phyloP scores from a whole-genome alignment of 805 yeast species.

The Cyberlindnera saturnus region DNA sequence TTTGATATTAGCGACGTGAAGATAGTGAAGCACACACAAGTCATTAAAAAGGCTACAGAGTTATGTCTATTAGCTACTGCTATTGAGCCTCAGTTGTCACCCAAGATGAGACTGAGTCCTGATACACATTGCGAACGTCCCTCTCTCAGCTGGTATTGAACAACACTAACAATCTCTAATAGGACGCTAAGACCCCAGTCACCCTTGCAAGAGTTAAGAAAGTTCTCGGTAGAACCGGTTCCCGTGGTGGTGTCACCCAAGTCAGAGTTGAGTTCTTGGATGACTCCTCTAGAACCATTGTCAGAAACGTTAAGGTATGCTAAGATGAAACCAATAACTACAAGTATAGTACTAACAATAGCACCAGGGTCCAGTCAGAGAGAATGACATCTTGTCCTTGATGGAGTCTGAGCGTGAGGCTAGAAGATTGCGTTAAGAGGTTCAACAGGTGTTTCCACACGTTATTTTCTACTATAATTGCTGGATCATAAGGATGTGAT shows the following conservation, averaged over 20 bases:
- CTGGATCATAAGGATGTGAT: slow-evolving; percentile 16
- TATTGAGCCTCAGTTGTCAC: too few relatives aligned
- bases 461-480: slow-evolving; percentile 14
- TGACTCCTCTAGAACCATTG: slow-evolving; percentile 91
- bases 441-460: slow-evolving; percentile 14
- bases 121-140: too few relatives aligned
- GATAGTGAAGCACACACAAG: too few relatives aligned
- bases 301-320: slow-evolving; percentile 80
- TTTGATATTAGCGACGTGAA: too few relatives aligned
- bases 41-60: too few relatives aligned
- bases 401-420: slow-evolving; percentile 99
- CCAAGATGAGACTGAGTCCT: too few relatives aligned
- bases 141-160: too few relatives aligned
- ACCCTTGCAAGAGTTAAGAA: slow-evolving; percentile 99
- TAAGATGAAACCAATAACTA: not conserved
- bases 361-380: slow-evolving; percentile 81
- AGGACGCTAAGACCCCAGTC: slow-evolving; percentile 49
- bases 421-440: slow-evolving; percentile 75
- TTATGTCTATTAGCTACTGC: too few relatives aligned
- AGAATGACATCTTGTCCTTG: slow-evolving; percentile 95
- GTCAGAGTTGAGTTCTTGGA: slow-evolving; percentile 96
- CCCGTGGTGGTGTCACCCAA: slow-evolving; percentile 99
- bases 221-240: slow-evolving; percentile 99
- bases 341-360: slow-evolving; percentile 6
- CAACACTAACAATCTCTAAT: slow-evolving; percentile 1